Percentiles rank a stretch among this genome's conserved stretches.
Conservation (phyloP, 2,329 filamentous ascomycete genomes). For the Xylaria arbuscula region DNA sequence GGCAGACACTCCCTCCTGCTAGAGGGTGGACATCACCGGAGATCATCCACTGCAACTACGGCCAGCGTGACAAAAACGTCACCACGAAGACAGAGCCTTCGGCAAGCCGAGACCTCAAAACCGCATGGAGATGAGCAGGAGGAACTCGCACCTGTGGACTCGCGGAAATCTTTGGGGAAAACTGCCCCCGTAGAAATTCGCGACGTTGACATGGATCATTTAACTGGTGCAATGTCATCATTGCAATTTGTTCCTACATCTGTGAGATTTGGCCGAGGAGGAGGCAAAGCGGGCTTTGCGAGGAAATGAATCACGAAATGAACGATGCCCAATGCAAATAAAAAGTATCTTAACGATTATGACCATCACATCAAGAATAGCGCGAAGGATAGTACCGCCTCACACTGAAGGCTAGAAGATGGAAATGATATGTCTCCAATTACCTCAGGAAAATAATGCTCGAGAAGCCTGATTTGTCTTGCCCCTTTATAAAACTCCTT, state of each 20-base stretch:
- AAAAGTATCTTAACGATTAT: slow-evolving; percentile 31
- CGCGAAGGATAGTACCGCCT: not conserved
- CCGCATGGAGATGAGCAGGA: slow-evolving; percentile 29
- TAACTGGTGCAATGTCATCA: slow-evolving; percentile 76
- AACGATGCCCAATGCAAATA: slow-evolving; percentile 12
- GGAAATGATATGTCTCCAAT: slow-evolving; percentile 7
- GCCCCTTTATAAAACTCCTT: slow-evolving; percentile 24
- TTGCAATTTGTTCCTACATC: slow-evolving; percentile 77
- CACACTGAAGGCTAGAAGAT: not conserved
- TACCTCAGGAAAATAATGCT: slow-evolving; percentile 4
- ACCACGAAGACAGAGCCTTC: slow-evolving; percentile 48
- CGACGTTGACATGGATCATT: slow-evolving; percentile 69
- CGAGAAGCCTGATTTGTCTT: slow-evolving; percentile 1
- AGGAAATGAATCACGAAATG: slow-evolving; percentile 52
- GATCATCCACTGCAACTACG: slow-evolving; percentile 57
- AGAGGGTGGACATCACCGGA: slow-evolving; percentile 62
- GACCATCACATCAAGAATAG: slow-evolving; percentile 14
- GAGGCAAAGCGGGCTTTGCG: slow-evolving; percentile 64
- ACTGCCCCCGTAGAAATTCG: slow-evolving; percentile 41
- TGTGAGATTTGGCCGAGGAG: slow-evolving; percentile 72
- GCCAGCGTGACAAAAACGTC: slow-evolving; percentile 43
- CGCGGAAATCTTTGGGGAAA: slow-evolving; percentile 33
- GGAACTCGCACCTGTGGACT: slow-evolving; percentile 12
- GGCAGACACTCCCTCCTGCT: slow-evolving; percentile 81
- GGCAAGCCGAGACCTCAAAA: slow-evolving; percentile 38